These are phyloP conservation scores for Botrytis paeoniae DNA, from an alignment of 2,329 filamentous ascomycete genomes.

Conservation along the genomic window DNA sequence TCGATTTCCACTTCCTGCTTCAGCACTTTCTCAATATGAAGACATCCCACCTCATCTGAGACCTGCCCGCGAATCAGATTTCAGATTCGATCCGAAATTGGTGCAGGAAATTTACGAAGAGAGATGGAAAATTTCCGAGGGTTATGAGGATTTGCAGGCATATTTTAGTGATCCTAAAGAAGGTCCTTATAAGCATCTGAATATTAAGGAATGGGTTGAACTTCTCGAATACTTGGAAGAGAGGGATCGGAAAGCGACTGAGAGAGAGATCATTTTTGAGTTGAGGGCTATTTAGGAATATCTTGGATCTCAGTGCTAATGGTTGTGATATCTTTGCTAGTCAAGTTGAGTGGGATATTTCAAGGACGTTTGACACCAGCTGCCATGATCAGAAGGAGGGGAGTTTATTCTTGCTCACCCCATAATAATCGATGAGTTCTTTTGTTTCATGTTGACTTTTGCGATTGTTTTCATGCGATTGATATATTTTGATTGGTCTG, in stretches of 20 bases:
- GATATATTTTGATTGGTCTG: not conserved
- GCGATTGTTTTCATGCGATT: not conserved
- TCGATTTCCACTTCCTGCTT: not conserved
- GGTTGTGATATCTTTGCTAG: not conserved
- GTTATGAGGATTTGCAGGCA: not conserved
- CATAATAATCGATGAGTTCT: not conserved
- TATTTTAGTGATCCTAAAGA: constrained; percentile 4
- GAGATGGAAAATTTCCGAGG: not conserved
- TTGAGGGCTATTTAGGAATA: not conserved
- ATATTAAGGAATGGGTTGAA: not conserved
- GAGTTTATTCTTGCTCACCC: not conserved
- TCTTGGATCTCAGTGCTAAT: not conserved
- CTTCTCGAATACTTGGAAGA: not conserved
- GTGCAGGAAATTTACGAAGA: not conserved
- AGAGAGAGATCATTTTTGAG: not conserved
- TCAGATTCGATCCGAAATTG: not conserved
- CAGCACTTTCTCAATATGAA: not conserved
- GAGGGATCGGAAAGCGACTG: not conserved
- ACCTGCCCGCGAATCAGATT: not conserved
- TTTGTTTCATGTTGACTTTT: not conserved
- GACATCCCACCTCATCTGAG: not conserved
- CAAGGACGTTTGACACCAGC: not conserved
- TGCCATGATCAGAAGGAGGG: not conserved
- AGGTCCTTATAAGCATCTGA: not conserved
- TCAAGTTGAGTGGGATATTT: not conserved